phyloP scores from a whole-genome alignment of 202 grass and related monocot genomes.

The Miscanthus sacchariflorus region DNA sequence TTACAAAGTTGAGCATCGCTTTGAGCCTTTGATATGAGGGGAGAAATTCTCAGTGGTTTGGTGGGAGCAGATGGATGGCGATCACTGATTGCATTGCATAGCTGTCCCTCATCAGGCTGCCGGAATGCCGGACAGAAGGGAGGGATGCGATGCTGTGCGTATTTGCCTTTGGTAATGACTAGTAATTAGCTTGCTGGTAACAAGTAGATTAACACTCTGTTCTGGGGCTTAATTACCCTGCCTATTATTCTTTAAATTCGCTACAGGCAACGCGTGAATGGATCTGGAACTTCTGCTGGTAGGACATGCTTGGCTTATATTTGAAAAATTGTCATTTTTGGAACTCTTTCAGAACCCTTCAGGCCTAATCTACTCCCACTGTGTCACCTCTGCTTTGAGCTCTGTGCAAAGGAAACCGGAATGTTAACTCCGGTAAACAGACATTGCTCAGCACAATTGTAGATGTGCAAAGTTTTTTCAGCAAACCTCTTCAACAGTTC shows the following conservation, averaged over 20 bases:
- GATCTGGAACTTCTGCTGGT: constrained; percentile 33
- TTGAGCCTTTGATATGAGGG: constrained; percentile 4
- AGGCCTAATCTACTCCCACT: not conserved
- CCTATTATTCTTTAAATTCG: not conserved
- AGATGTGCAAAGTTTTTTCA: not conserved
- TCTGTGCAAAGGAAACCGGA: constrained; percentile 12
- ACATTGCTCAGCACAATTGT: not conserved
- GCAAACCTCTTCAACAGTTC: not conserved
- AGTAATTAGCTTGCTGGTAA: not conserved
- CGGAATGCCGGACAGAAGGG: not conserved
- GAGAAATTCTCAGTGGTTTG: constrained; percentile 54
- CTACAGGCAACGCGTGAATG: constrained; percentile 20
- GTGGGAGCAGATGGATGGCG: constrained; percentile 45
- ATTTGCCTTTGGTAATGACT: not conserved
- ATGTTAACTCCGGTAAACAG: not conserved
- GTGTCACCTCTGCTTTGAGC: not conserved
- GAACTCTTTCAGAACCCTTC: constrained; percentile 13
- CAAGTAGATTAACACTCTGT: not conserved
- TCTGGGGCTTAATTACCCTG: not conserved
- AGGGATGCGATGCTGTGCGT: not conserved
- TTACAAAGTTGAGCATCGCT: constrained; percentile 45
- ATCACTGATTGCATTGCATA: constrained; percentile 21
- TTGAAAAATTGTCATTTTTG: too few relatives aligned
- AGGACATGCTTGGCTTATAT: constrained; percentile 27
- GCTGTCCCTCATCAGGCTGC: constrained; percentile 20